These are phyloP conservation scores for Kwoniella mangroviensis DNA, from an alignment of 768 basidiomycete species.

Conservation along the genomic window DNA sequence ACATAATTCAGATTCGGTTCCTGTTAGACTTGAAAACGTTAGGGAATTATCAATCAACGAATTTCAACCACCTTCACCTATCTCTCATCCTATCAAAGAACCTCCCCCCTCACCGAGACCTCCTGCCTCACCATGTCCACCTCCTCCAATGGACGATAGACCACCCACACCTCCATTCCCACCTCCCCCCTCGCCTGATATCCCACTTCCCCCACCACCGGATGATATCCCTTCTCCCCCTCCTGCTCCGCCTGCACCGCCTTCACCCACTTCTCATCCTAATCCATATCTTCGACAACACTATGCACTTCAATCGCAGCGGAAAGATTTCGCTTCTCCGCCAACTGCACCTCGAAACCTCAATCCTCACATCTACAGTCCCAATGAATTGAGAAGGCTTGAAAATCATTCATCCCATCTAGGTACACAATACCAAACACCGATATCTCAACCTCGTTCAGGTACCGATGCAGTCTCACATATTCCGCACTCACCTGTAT, in stretches of 20 bases:
- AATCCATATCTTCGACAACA: conserved; percentile 8
- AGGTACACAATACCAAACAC: conserved; percentile 4
- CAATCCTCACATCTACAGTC: neutral
- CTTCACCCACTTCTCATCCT: conserved; percentile 13
- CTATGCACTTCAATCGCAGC: conserved; percentile 1
- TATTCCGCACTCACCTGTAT: neutral
- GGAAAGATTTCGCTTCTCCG: neutral
- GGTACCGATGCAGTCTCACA: neutral
- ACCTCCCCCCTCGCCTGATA: conserved; percentile 15
- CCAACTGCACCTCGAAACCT: neutral
- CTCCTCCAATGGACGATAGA: conserved; percentile 16
- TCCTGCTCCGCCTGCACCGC: conserved; percentile 23
- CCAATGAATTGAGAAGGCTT: neutral
- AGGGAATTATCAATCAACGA: neutral
- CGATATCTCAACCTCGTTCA: conserved; percentile 1
- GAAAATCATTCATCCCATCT: neutral
- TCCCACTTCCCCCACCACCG: conserved; percentile 17
- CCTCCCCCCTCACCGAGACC: conserved; percentile 10
- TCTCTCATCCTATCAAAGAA: neutral
- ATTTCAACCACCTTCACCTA: neutral
- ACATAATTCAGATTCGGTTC: neutral
- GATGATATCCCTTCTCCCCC: conserved; percentile 14
- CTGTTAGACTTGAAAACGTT: neutral
- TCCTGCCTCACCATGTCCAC: conserved; percentile 3
- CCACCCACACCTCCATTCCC: conserved; percentile 14